A percentile compares a stretch with the other conserved stretches of the same genome.
These are phyloP conservation scores for Hypoxylon sp. DNA, from an alignment of 2,329 filamentous ascomycete genomes.

Conservation along the genomic window DNA sequence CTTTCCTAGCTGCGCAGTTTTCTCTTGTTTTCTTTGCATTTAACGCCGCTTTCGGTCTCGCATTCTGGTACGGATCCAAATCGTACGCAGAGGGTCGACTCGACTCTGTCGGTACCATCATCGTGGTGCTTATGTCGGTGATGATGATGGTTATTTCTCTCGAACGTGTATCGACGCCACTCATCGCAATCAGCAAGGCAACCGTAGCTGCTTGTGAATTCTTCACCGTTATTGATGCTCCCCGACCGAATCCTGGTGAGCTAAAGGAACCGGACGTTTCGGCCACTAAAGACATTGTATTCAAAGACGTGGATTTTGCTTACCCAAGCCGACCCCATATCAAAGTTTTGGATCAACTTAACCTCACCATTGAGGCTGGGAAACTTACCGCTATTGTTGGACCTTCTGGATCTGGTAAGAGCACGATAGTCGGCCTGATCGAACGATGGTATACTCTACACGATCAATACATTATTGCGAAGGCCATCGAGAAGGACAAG, in stretches of 20 bases:
- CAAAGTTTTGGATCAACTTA: constrained; percentile 71
- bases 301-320: constrained; percentile 76
- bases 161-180: constrained; percentile 68
- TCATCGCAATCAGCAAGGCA: constrained; percentile 70
- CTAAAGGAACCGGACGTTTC: constrained; percentile 64
- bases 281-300: constrained; percentile 66
- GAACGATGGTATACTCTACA: constrained; percentile 78
- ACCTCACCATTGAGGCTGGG: constrained; percentile 70
- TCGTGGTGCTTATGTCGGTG: constrained; percentile 70
- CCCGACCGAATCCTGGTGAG: constrained; percentile 56
- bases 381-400: constrained; percentile 82
- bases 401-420: constrained; percentile 79
- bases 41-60: constrained; percentile 66
- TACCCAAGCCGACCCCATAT: constrained; percentile 77
- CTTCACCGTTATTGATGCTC: constrained; percentile 67
- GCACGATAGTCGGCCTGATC: constrained; percentile 77
- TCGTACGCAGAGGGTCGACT: constrained; percentile 63
- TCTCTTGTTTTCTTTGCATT: constrained; percentile 68
- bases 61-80: constrained; percentile 74
- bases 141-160: constrained; percentile 70
- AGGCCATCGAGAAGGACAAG: constrained; percentile 63
- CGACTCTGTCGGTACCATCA: constrained; percentile 64
- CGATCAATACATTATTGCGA: constrained; percentile 65
- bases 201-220: constrained; percentile 70
- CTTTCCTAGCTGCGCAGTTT: constrained; percentile 66